These are phyloP conservation scores for Mycena vulgaris DNA, from an alignment of 768 basidiomycete species.

Conservation along the genomic window DNA sequence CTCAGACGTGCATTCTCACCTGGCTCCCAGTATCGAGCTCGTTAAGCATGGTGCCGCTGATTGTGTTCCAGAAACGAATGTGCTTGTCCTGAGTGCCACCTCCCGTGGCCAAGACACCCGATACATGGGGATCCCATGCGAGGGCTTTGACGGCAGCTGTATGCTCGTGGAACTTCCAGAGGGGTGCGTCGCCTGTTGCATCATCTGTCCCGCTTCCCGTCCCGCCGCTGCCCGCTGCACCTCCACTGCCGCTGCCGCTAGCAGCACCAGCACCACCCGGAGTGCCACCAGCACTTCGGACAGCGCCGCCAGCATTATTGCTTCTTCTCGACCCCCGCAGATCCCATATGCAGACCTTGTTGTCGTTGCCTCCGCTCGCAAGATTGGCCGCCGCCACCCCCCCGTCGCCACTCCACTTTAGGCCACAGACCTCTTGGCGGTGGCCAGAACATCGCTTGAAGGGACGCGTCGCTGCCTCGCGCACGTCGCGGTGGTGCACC, in stretches of 20 bases:
- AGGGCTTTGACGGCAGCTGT: constrained; percentile 98
- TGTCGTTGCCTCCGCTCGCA: constrained; percentile 98
- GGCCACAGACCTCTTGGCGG: constrained; percentile 95
- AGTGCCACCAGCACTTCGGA: constrained; percentile 41
- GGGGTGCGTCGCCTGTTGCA: constrained; percentile 69
- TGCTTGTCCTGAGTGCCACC: constrained; percentile 99
- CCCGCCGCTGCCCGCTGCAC: constrained; percentile 46
- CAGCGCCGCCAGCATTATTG: constrained; percentile 46
- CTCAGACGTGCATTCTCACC: constrained; percentile 61
- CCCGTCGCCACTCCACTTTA: constrained; percentile 86
- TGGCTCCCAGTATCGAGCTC: constrained; percentile 97
- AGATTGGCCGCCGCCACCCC: constrained; percentile 67
- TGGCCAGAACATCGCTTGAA: constrained; percentile 83
- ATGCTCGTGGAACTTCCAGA: constrained; percentile 98
- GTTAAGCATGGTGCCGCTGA: constrained; percentile 86
- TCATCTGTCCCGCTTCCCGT: constrained; percentile 46
- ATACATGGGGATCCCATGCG: constrained; percentile 97
- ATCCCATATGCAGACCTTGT: constrained; percentile 99
- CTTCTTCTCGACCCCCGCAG: constrained; percentile 75
- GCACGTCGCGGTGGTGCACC: constrained; percentile 94
- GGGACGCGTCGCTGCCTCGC: constrained; percentile 75
- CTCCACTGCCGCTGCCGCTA: constrained; percentile 38
- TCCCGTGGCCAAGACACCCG: constrained; percentile 92
- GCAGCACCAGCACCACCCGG: constrained; percentile 38
- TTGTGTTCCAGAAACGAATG: constrained; percentile 97